Base-by-base conservation (phyloP, 176 grass and related monocot species). In the Zizania latifolia region DNA sequence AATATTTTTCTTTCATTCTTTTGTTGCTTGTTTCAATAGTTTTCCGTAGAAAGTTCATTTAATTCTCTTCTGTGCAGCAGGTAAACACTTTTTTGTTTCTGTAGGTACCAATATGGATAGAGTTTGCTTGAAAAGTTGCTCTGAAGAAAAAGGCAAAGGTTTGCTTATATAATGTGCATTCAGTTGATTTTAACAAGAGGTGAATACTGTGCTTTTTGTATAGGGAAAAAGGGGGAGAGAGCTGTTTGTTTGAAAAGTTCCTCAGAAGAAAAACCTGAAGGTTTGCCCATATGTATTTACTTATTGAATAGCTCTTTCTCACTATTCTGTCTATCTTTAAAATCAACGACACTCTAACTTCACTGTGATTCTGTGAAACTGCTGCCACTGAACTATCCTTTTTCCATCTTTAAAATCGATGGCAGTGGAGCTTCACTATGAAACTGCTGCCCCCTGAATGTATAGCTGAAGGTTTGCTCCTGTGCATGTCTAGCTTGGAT, bases 251-350 rank as follows among this genome's bases (percentile, higher is more conserved):
- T 48, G 14, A 66, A 59, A 83, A 80, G 34, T 70, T 66, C 11
- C 6, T 32, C 36, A 48, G 70, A 70, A 80, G 43, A 58, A 75
- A 80, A 70, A 28, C 27, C 17, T 63, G 33, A 88, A 70, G 70
- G 56, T 84, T 36, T 75, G 56, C 62, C 62, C 15, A 8, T 73
- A 45, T 61, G 32, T 10, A 46, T 63, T 11, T 74, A 21, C 17
- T 5, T 53, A 17, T 53, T 53, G 48, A 22, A 53, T 1, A 22
- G 48, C 17, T 22, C n/a, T n/a, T n/a, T n/a, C n/a, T n/a, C n/a
- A 65, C 33, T 23, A 78, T 22, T 38, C 32, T 55, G 15, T 23
- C 9, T 65, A 0, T 78, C 4, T 65, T 46, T 6, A 38, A 38
- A 56, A 56, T 56, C 1, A 8, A 56, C 3, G 28, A 19, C 34